Conservation (phyloP, 768 basidiomycete genomes). For the Rhodosporidiobolus sp. region DNA sequence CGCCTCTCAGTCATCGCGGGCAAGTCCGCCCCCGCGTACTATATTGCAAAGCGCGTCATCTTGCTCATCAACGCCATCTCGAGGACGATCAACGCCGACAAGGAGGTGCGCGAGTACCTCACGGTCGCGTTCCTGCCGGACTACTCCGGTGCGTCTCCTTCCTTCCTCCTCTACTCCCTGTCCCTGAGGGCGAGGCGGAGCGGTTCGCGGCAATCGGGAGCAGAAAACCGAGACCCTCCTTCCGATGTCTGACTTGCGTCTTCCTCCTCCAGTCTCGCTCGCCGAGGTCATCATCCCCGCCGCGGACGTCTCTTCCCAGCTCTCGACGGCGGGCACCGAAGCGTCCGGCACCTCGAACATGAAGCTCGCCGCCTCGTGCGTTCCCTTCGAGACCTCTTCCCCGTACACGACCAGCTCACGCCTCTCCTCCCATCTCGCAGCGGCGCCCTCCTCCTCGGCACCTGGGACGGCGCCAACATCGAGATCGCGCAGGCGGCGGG, state of each 20-base stretch:
- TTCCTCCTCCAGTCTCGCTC: slow-evolving; percentile 2
- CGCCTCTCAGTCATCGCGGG: slow-evolving; percentile 93
- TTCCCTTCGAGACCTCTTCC: no score
- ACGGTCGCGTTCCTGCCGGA: slow-evolving; percentile 93
- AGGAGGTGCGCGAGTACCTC: slow-evolving; percentile 75
- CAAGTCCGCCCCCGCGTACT: slow-evolving; percentile 80
- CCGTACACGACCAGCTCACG: no score
- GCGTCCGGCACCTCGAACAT: slow-evolving; percentile 43
- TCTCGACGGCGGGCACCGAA: slow-evolving; percentile 68
- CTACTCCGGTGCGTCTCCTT: slow-evolving; percentile 60
- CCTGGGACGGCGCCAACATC: slow-evolving; percentile 83
- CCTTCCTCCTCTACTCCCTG: no score
- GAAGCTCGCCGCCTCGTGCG: slow-evolving; percentile 71
- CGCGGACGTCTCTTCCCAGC: slow-evolving; percentile 91
- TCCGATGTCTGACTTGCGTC: neutral
- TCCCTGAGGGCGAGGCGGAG: no score
- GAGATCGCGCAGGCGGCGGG: slow-evolving; percentile 97
- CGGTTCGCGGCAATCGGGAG: no score
- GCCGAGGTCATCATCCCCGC: slow-evolving; percentile 57
- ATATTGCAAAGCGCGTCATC: slow-evolving; percentile 61
- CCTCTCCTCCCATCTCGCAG: no score
- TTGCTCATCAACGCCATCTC: slow-evolving; percentile 75
- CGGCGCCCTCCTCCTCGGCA: slow-evolving; percentile 61
- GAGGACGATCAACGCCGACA: slow-evolving; percentile 71
- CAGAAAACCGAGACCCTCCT: no score